A percentile compares a stretch with the other conserved stretches of the same genome.
Conservation (phyloP, 306 rosid genomes). For the Hippophae gyantsensis region DNA sequence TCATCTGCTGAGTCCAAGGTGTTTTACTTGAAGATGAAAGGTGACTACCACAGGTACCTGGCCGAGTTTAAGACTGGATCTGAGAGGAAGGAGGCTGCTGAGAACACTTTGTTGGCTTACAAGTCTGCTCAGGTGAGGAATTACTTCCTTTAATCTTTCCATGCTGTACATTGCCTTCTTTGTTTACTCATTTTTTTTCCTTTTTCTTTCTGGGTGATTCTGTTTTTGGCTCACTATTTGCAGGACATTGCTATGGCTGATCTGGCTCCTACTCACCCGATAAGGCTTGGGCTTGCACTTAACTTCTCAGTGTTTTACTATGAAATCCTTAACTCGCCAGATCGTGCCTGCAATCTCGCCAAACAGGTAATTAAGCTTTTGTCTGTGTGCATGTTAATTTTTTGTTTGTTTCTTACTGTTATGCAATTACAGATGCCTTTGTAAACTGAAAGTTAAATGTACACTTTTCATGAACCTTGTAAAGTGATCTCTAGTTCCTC, state of each 20-base stretch:
- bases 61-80: conserved; percentile 53
- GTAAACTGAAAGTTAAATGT: too few relatives aligned
- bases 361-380: conserved; percentile 46
- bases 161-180: neutral
- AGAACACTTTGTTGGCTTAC: too few relatives aligned
- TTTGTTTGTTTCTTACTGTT: too few relatives aligned
- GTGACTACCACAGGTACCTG: conserved; percentile 89
- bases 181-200: neutral
- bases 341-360: conserved; percentile 94
- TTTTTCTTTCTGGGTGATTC: conserved; percentile 1
- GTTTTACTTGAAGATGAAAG: conserved; percentile 90
- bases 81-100: too few relatives aligned
- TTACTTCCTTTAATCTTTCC: neutral
- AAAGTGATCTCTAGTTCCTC: too few relatives aligned
- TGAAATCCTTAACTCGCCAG: conserved; percentile 95
- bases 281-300: conserved; percentile 94
- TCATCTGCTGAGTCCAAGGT: conserved; percentile 71
- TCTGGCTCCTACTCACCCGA: conserved; percentile 84
- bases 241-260: conserved; percentile 86
- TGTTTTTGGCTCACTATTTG: conserved; percentile 2
- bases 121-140: too few relatives aligned
- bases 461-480: too few relatives aligned
- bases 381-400: too few relatives aligned
- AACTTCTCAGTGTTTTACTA: conserved; percentile 94
- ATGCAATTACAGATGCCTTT: too few relatives aligned